Conservation (phyloP, 495 filamentous ascomycete genomes). For the Tuber indicum region DNA sequence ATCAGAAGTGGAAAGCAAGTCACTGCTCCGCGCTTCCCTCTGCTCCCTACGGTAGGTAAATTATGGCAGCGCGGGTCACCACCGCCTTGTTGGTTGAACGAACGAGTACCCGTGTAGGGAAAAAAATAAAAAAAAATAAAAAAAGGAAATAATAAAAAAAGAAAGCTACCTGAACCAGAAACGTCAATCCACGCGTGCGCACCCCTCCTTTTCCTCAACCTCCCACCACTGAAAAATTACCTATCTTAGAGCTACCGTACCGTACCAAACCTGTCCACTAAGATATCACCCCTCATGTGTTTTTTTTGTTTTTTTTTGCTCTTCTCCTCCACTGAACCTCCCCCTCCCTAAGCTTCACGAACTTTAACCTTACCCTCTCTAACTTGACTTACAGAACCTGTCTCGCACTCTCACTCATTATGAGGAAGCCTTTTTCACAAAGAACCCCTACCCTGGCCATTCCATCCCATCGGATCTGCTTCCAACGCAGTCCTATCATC, state of each 20-base stretch:
- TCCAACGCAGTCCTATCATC: slow-evolving; percentile 40
- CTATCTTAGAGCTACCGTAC: slow-evolving; percentile 33
- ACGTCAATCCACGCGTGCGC: slow-evolving; percentile 40
- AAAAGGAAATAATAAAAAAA: slow-evolving; percentile 15
- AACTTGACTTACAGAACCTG: neutral
- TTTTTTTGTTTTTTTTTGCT: neutral
- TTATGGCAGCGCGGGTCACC: neutral
- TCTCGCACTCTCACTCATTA: neutral
- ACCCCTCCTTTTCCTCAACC: slow-evolving; percentile 31
- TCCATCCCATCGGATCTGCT: slow-evolving; percentile 40
- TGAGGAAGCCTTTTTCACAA: neutral
- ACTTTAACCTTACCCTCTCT: neutral
- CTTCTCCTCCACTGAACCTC: neutral
- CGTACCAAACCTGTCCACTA: slow-evolving; percentile 24
- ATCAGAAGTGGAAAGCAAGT: neutral
- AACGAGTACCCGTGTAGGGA: neutral
- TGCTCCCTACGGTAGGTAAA: neutral
- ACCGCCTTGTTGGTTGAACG: neutral
- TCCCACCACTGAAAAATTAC: slow-evolving; percentile 34
- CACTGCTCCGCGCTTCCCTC: slow-evolving; percentile 3
- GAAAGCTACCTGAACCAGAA: slow-evolving; percentile 37
- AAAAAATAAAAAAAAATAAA: neutral
- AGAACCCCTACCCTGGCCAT: slow-evolving; percentile 32
- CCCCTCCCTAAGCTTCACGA: neutral
- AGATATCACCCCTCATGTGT: neutral